Base-by-base conservation (phyloP, 768 basidiomycete species). In the Coprinopsis strossmayeri region DNA sequence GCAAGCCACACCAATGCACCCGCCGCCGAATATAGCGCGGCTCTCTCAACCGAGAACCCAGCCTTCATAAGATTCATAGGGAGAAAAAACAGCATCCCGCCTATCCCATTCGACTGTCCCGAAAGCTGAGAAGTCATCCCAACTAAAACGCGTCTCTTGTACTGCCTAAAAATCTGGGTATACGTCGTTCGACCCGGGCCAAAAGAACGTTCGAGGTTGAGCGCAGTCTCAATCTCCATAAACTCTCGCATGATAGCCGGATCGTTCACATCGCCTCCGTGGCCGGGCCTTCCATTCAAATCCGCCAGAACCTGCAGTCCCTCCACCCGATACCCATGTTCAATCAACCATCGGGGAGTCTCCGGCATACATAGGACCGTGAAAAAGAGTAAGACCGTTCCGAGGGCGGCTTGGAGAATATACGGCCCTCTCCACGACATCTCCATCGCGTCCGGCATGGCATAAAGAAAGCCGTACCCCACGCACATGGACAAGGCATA, bases 361-460 rank as follows among this genome's bases (percentile, higher is more conserved):
- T 78, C 73, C 1, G 74, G 76, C 32, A 78, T 67, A 55, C 70
- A 61, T 57, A 74, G 68, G 15, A 77, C 74, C 67, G 73, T 73
- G 26, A 61, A 50, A 39, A 73, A 60, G 17, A 81, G 69, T 30
- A 81, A 54, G 13, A 65, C 47, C 1, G 76, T n/a, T n/a, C n/a
- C 76, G 17, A 79, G 69, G 34, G 66, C 71, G 21, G 72, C 71
- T 59, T 81, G 78, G 5, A 80, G 62, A 51, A 73, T 66, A 57
- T 76, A 79, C 1, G 78, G 76, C 34, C 79, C 77, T 37, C 75
- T 65, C 78, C 81, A 82, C 11, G 76, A 71, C 48, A 72, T 69
- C 56, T 74, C n/a, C n/a, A n/a, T n/a, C n/a, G n/a, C 72, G 3
- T 63, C 68, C 13, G 70, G 69, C 51, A 68, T 67, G 26, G 55